Evolutionary conservation across 805 yeast species (phyloP), one percentile per base, ranked within the genome.

Genomic region (Metschnikowia corniflorae): DNA sequence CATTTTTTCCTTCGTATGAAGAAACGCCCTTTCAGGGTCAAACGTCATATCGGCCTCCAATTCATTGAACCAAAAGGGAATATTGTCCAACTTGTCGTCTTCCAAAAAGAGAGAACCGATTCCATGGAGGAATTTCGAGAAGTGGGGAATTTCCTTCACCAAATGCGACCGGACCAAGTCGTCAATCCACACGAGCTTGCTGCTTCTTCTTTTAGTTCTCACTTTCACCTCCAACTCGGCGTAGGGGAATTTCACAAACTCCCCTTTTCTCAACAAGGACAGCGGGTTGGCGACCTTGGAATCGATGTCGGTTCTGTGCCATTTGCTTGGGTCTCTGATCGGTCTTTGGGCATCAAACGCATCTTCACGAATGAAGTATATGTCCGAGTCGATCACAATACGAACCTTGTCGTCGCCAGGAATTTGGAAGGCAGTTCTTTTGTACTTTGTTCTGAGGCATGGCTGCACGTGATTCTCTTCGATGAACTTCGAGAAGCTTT

Each of bases 361-460:
- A 58, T 91, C 97, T 58, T 91, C 98, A 51, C 97, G 78, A 43
- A 91, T 81, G 56, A 86, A 89, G 35, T 81, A 56, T 39, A 93
- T 78, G 58, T 93, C 93, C 12, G 94, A 82, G 63, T 91, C 97
- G 46, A 91, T 86, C 29, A 86, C 81, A 43, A 93, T 80, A 58
- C 97, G 80, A 25, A 89, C 82, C 54, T 91, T 77, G 58, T 89
- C 94, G 58, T 93, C 97, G 40, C 97, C 97, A 3, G 98, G 98
- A 51, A 91, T 91, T 70, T 91, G 97, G 70, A 93, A 91, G 2
- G 97, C 97, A 5, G 96, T 86, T 61, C 97, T 76, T 27, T 87
- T 85, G 65, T 86, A 87, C 24, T 82, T 77, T 8, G 96, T 77
- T 65, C 97, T 80, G 57, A 93, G 64, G 25, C 86, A 77, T 10